Conservation (phyloP, 257 asterid genomes). For the Hygrophila difformis region DNA sequence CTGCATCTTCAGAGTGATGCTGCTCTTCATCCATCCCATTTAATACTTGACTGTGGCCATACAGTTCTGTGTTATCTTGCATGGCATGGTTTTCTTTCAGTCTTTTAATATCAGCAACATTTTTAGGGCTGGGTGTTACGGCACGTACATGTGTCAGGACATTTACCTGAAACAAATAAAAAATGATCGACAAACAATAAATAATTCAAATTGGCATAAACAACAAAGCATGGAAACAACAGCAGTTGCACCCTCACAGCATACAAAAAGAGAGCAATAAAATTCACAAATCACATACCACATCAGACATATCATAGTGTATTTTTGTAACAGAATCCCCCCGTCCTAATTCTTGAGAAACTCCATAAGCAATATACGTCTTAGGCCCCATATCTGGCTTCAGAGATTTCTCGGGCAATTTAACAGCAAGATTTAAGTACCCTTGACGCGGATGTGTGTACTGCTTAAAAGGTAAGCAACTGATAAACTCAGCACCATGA, state of each 20-base stretch:
- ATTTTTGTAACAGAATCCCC: slow-evolving; percentile 80
- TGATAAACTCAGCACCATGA: too few relatives aligned
- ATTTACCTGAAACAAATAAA: slow-evolving; percentile 58
- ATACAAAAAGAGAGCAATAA: too few relatives aligned
- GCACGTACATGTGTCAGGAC: slow-evolving; percentile 58
- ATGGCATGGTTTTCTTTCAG: slow-evolving; percentile 37
- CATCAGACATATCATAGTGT: slow-evolving; percentile 93
- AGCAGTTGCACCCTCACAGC: neutral
- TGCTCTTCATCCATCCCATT: slow-evolving; percentile 19
- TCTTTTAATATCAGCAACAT: slow-evolving; percentile 24
- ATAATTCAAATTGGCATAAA: too few relatives aligned
- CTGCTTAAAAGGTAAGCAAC: too few relatives aligned
- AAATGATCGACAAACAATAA: too few relatives aligned
- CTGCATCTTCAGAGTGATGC: slow-evolving; percentile 27
- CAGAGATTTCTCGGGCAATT: slow-evolving; percentile 38
- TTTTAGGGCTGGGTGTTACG: slow-evolving; percentile 13
- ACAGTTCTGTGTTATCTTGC: slow-evolving; percentile 53
- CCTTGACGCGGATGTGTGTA: too few relatives aligned
- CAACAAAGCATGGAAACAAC: too few relatives aligned
- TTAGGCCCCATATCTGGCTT: slow-evolving; percentile 96
- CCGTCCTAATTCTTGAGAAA: too few relatives aligned
- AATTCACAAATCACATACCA: slow-evolving; percentile 43
- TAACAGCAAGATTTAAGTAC: too few relatives aligned
- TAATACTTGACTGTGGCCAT: too few relatives aligned
- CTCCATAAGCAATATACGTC: too few relatives aligned